Evolutionary conservation across 441 rosid genomes (phyloP), one percentile per base, ranked within the genome.

Genomic region (Melastoma candidum): DNA sequence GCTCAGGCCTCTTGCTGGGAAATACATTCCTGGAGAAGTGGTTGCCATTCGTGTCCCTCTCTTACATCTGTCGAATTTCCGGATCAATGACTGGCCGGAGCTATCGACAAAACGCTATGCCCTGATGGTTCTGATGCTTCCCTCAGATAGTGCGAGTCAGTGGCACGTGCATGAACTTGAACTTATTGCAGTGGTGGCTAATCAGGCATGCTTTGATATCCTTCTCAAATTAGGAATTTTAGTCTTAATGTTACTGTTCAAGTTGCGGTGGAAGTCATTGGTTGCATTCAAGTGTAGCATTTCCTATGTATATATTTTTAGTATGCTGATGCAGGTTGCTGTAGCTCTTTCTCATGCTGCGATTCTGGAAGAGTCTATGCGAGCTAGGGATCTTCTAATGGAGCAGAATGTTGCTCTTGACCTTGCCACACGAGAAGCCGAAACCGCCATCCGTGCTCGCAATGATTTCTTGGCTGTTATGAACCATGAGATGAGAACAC

Each of bases 301-400:
- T 10, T 41, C 48, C 10, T 7, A 22, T 44, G 44, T 26, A 10
- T 29, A 9, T 52, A 11, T 44, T 41, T 7, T 10, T 17, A 17
- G 22, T 17, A 17, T 17, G 22, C 22, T 17, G 22, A 48, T 59
- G 39, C 71, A 88, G 98, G 98, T 93, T 67, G 98, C 98, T 0
- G 98, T 93, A 58, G 98, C 98, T 68, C 83, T 93, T 60, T 93
- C 98, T 0, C 98, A 93, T 66, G 96, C 98, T 61, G 98, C 98
- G 11, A 93, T 93, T 63, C 63, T 93, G 26, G 98, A 93, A 68
- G 98, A 93, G 73, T 93, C 98, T 11, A 88, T 84, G 97, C 75
- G 98, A 65, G 98, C 98, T 57, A 86, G 98, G 74, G 90, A 80
- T 69, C 97, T 93, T 68, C 94, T 93, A 44, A 80, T 93, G 83